A percentile compares a stretch with the other conserved stretches of the same genome.
Evolutionary conservation across 768 basidiomycete species (phyloP).

Genomic region (Boletales sp.): DNA sequence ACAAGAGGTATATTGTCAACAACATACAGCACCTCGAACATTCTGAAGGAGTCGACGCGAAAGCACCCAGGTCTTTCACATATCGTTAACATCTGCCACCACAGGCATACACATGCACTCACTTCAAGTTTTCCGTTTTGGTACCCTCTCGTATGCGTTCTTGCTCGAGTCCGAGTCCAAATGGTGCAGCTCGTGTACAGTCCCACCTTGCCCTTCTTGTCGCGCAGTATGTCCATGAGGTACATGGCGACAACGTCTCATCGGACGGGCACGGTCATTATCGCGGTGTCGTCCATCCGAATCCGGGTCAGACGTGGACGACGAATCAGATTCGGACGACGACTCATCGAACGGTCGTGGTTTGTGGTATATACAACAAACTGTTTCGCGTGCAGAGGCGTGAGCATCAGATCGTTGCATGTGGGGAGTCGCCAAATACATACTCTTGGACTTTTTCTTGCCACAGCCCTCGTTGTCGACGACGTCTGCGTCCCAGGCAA

Average conservation of each 20-base stretch:
- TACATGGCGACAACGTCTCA: conserved; percentile 3
- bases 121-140: conserved; percentile 22
- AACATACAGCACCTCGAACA: not conserved
- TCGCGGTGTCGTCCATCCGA: not conserved
- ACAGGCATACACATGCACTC: not conserved
- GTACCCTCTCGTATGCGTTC: conserved; percentile 51
- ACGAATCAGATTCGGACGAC: conserved; percentile 60
- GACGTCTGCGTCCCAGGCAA: conserved; percentile 81
- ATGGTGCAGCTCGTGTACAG: conserved; percentile 16
- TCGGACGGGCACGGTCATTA: conserved; percentile 12
- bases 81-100: not conserved
- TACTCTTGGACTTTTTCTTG: conserved; percentile 92
- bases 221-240: not conserved
- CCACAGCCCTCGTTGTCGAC: conserved; percentile 90
- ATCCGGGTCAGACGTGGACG: conserved; percentile 33
- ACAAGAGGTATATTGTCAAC: not conserved
- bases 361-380: conserved; percentile 94
- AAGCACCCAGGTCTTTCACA: not conserved
- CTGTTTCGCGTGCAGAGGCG: conserved; percentile 36
- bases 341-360: conserved; percentile 80
- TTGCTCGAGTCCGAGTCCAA: conserved; percentile 24
- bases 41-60: not conserved
- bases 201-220: conserved; percentile 7
- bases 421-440: conserved; percentile 25
- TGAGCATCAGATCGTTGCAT: not conserved